Percentiles rank a stretch among this genome's conserved stretches.
Conservation (phyloP, 768 basidiomycete genomes). For the Tubosaeta sp. region DNA sequence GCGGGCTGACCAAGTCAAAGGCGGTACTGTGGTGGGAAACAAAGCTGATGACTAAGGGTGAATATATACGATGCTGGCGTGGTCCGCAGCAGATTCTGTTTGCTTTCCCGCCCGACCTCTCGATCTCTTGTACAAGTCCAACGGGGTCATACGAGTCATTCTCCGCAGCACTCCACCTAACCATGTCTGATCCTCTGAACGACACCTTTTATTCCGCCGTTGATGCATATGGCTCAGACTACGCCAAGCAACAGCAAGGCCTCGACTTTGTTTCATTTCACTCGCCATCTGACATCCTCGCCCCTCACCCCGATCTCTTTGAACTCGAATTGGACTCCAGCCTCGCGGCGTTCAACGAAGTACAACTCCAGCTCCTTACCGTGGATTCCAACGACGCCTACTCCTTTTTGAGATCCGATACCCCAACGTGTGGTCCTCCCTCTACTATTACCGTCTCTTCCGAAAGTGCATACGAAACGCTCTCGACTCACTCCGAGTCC, state of each 20-base stretch:
- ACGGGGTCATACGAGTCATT: conserved; percentile 10
- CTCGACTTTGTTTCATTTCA: conserved; percentile 69
- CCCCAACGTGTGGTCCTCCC: conserved; percentile 64
- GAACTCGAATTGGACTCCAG: conserved; percentile 75
- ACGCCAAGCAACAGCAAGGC: conserved; percentile 39
- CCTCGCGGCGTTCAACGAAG: conserved; percentile 63
- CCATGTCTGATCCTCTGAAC: conserved; percentile 30
- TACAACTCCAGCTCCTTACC: conserved; percentile 57
- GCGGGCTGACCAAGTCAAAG: conserved; percentile 18
- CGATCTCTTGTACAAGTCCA: not conserved
- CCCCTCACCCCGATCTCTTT: conserved; percentile 78
- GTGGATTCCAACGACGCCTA: conserved; percentile 65
- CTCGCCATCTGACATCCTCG: conserved; percentile 64
- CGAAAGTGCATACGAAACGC: conserved; percentile 69
- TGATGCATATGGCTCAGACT: conserved; percentile 35
- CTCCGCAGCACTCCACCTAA: conserved; percentile 24
- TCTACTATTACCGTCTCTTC: conserved; percentile 78
- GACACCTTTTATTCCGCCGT: conserved; percentile 32
- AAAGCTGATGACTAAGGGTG: conserved; percentile 30
- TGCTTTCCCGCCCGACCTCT: conserved; percentile 5
- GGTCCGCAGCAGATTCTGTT: conserved; percentile 29
- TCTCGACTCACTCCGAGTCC: conserved; percentile 65
- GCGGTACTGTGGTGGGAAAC: conserved; percentile 31
- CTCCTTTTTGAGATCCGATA: conserved; percentile 58
- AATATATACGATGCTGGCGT: conserved; percentile 33